Base-by-base conservation (phyloP, 441 rosid species). In the Daphne laureola region DNA sequence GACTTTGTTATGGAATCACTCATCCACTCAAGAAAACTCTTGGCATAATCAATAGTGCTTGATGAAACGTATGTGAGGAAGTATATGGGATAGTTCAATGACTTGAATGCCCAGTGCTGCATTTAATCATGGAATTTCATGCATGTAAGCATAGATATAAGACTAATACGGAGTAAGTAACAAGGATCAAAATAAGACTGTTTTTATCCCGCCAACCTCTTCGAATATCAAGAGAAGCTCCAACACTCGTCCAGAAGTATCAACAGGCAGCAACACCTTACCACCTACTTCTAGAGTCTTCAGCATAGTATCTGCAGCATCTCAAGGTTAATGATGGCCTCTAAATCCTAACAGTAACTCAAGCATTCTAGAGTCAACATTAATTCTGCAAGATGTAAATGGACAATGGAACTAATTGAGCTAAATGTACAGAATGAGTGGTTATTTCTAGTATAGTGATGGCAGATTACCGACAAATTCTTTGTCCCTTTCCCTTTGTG, bases 1-100 rank as follows among this genome's bases (percentile, higher is more conserved):
- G 97, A 89, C 77, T 92, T 92, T 43, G 98, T 82, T 65, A 92
- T 86, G 58, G 95, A 72, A 74, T 92, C 98, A 64, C 96, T 86
- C 98, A 92, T 89, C 96, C 96, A 92, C 82, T 92, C 98, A 41
- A 92, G 86, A 77, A 92, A 92, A 76, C 98, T 92, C 88, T 92
- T 89, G 51, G 78, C 86, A 69, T 86, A 92, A 66, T 92, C 98
- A 76, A 92, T 75, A 8, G 97, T 92, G 78, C 98, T 92, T 56
- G 97, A 83, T 58, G 97, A 46, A 58, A 89, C 97, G 57, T 84
- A 81, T 3, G 97, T 86, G 64, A 92, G 87, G 63, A 89, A 92
- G 79, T 69, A 89, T 67, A 89, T 87, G 38, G 96, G 96, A 71
- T 75, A 83, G 65, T 65, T 78, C 74, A 86, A 70, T 60, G 77